These are phyloP conservation scores for slime mould (Dictyostelium discoideum) DNA, from an alignment of 78 protist genomes.

Conservation along the genomic window dicty_2.7 NC_007088.5:145501-146000, in stretches of 20 bases:
- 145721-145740: slow-evolving; percentile 69
- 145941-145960: background rate
- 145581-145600: slow-evolving; percentile 73
- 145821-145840: slow-evolving; percentile 76
- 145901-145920: background rate
- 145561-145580: slow-evolving; percentile 48
- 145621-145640: slow-evolving; percentile 48
- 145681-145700: slow-evolving; percentile 66
- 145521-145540: no score
- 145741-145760: slow-evolving; percentile 61
- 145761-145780: slow-evolving; percentile 71
- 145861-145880: slow-evolving; percentile 51
- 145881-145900: background rate
- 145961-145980: background rate
- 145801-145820: slow-evolving; percentile 57
- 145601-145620: slow-evolving; percentile 55
- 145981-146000: background rate
- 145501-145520: no score
- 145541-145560: no score
- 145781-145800: slow-evolving; percentile 67
- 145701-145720: slow-evolving; percentile 49
- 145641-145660: slow-evolving; percentile 79
- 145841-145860: slow-evolving; percentile 60
- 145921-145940: background rate
- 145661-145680: slow-evolving; percentile 83